Base-by-base conservation (phyloP, 805 yeast genomes). In the Candida ulmi region DNA sequence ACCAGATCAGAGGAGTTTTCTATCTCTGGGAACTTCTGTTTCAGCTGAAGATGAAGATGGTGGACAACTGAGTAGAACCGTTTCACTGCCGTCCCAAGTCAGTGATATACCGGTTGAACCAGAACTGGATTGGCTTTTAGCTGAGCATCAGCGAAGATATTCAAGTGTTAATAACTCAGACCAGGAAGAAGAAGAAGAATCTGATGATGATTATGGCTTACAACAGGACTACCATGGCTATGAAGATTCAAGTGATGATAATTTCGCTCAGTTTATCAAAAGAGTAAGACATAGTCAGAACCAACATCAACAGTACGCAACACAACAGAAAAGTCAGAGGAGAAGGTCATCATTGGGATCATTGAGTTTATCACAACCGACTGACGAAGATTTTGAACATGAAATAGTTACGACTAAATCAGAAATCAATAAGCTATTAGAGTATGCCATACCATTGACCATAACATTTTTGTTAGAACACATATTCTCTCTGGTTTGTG, bases 401-500 rank as follows among this genome's bases (percentile, higher is more conserved):
- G 67, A 64, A 36, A 43, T 41, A 11, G 68, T 66, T 0, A 66
- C 71, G 2, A 44, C 43, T n/a, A 44, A 49, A 18, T 55, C 67
- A 2, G 74, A 69, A 46, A 46, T 62, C 5, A 56, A 48, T 36
- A 57, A 61, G 17, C 42, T 69, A 36, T 47, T 62, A 7, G 57
- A 64, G 5, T 68, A 74, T 11, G 68, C 87, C 0, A 54, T 77
- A 11, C 87, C 87, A 0, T 60, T 79, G 42, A 71, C 76, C 2
- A 50, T 76, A 24, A 78, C 85, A 0, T 79, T 78, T 46, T 59
- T 78, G 17, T 56, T 80, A 33, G 83, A 79, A 49, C 76, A 75
- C 44, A 68, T 79, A 5, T 62, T 79, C 29, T 66, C 78, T 2
- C 71, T 79, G 2, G 78, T 74, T 3, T 74, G 83, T 7, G 72